phyloP scores from a whole-genome alignment of 805 yeast genomes.

The Candida fluviatilis region DNA sequence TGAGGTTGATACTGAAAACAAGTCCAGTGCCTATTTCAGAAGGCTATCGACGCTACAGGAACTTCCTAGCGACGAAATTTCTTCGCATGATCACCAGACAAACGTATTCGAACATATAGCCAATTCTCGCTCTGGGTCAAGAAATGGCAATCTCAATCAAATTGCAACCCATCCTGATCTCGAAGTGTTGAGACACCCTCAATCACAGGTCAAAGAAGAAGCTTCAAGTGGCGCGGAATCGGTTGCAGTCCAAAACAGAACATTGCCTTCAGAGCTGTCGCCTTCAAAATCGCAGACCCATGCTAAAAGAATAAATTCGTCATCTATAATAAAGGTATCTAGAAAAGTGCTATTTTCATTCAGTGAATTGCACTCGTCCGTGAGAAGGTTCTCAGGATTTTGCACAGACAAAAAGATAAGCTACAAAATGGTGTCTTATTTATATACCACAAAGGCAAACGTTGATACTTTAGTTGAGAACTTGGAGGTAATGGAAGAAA shows the following conservation, averaged over 20 bases:
- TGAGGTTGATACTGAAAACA: constrained; percentile 43
- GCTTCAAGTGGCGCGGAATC: neutral
- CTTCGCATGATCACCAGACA: constrained; percentile 6
- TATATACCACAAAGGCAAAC: constrained; percentile 49
- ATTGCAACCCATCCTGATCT: neutral
- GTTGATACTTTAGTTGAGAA: constrained; percentile 55
- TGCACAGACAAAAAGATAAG: constrained; percentile 54
- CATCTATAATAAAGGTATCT: constrained; percentile 41
- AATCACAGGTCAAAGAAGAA: constrained; percentile 2
- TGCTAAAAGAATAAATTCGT: constrained; percentile 10
- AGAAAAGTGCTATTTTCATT: constrained; percentile 59
- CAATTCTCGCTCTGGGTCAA: neutral
- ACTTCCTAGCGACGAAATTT: constrained; percentile 26
- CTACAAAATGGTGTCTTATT: constrained; percentile 47
- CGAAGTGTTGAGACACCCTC: neutral
- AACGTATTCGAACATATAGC: neutral
- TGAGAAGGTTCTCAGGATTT: constrained; percentile 54
- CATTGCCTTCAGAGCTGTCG: constrained; percentile 6
- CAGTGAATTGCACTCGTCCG: constrained; percentile 59
- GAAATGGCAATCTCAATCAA: neutral
- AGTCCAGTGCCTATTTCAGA: constrained; percentile 60
- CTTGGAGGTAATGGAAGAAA: constrained; percentile 45
- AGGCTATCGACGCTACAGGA: constrained; percentile 65
- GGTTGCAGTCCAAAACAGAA: neutral
- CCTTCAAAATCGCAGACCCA: constrained; percentile 8